Evolutionary conservation across 306 rosid species (phyloP).

Genomic region (Vigna angularis): DNA sequence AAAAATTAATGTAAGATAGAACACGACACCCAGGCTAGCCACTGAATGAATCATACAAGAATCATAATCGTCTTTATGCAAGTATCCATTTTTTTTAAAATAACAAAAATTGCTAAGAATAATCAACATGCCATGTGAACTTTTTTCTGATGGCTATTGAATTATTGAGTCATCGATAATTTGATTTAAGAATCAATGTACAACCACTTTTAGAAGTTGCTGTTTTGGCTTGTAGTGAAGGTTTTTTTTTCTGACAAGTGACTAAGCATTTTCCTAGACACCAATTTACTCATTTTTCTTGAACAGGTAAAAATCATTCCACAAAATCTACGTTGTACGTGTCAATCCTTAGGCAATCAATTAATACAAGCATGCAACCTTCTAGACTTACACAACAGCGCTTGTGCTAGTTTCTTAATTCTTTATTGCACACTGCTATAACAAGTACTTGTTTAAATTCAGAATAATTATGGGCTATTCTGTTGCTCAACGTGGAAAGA

Average conservation of each 20-base stretch:
- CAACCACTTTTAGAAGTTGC: not conserved
- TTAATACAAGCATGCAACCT: no score
- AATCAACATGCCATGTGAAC: conserved; percentile 28
- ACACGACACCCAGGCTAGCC: not conserved
- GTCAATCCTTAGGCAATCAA: no score
- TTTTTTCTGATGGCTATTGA: conserved; percentile 46
- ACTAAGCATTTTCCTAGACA: not conserved
- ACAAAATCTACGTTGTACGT: no score
- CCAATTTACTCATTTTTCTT: not conserved
- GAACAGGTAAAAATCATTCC: no score
- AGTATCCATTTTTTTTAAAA: not conserved
- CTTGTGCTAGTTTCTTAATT: no score
- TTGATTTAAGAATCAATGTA: not conserved
- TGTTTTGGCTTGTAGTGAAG: not conserved
- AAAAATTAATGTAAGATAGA: conserved; percentile 33
- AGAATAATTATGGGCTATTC: not conserved
- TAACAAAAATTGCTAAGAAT: not conserved
- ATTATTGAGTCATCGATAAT: not conserved
- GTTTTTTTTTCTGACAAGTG: not conserved
- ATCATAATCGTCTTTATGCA: not conserved
- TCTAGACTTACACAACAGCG: no score
- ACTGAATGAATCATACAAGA: not conserved
- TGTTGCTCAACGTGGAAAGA: conserved; percentile 1
- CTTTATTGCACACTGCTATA: not conserved
- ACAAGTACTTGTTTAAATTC: not conserved